These are phyloP conservation scores for Avena insularis DNA, from an alignment of 176 grass and related monocot genomes.

Conservation along the genomic window DNA sequence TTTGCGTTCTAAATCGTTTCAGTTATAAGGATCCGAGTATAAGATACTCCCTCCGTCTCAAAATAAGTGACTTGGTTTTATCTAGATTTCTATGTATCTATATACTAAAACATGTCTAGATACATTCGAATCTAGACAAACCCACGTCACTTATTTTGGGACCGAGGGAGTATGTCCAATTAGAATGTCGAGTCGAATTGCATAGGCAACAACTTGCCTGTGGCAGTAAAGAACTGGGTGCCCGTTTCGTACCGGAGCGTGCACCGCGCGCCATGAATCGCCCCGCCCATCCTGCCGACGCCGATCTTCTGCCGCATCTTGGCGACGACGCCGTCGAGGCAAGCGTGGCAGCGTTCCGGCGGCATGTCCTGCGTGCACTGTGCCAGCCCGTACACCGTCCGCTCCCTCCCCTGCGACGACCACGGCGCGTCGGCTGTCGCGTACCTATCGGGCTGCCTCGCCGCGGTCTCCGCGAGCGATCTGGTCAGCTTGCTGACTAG, in stretches of 20 bases:
- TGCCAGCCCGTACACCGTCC: constrained; percentile 46
- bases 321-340: constrained; percentile 10
- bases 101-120: too few species aligned
- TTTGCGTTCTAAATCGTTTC: background rate
- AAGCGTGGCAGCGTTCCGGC: constrained; percentile 42
- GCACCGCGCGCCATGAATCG: constrained; percentile 52
- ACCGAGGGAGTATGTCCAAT: background rate
- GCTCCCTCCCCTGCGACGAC: background rate
- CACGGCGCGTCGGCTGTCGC: constrained; percentile 19
- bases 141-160: too few species aligned
- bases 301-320: background rate
- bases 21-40: background rate
- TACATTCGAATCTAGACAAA: too few species aligned
- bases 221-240: constrained; percentile 45
- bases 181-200: background rate
- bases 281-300: constrained; percentile 43
- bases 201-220: constrained; percentile 26
- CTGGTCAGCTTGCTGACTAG: constrained; percentile 19
- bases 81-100: too few species aligned
- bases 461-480: constrained; percentile 11
- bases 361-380: constrained; percentile 62
- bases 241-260: constrained; percentile 54
- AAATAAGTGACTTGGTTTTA: too few species aligned
- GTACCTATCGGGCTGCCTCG: constrained; percentile 32
- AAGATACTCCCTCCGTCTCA: too few species aligned